phyloP scores from a whole-genome alignment of 345 rosid genomes.

The Rhodamnia rubescens region DNA sequence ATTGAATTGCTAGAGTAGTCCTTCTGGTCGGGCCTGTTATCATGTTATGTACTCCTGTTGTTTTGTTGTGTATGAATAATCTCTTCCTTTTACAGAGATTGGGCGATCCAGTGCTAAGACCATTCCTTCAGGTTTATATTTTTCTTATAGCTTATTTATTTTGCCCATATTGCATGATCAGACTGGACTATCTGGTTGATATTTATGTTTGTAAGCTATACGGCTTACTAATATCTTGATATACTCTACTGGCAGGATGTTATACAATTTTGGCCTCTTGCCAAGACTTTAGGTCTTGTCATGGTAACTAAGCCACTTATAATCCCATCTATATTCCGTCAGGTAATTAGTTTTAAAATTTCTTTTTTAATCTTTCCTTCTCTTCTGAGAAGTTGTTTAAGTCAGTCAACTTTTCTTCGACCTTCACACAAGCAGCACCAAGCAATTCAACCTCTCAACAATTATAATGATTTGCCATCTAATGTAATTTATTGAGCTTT shows the following conservation, averaged over 20 bases:
- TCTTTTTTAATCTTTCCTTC: neutral
- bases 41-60: neutral
- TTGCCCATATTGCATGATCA: neutral
- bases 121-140: conserved; percentile 71
- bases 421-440: neutral
- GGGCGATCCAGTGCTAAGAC: conserved; percentile 79
- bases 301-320: conserved; percentile 80
- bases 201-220: neutral
- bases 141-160: neutral
- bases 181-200: neutral
- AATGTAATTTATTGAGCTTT: neutral
- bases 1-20: neutral
- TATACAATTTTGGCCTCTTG: conserved; percentile 71
- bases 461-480: neutral
- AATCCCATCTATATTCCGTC: conserved; percentile 70
- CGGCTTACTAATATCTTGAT: neutral
- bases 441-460: neutral
- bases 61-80: neutral
- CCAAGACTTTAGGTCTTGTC: conserved; percentile 91
- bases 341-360: conserved; percentile 28
- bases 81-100: conserved; percentile 38
- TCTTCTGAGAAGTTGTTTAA: neutral
- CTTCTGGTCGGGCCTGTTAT: neutral
- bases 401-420: neutral
- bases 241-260: conserved; percentile 41